Percentiles rank a stretch among this genome's conserved stretches.
Conservation (phyloP, 805 yeast species). For the Candida boidinii region DNA sequence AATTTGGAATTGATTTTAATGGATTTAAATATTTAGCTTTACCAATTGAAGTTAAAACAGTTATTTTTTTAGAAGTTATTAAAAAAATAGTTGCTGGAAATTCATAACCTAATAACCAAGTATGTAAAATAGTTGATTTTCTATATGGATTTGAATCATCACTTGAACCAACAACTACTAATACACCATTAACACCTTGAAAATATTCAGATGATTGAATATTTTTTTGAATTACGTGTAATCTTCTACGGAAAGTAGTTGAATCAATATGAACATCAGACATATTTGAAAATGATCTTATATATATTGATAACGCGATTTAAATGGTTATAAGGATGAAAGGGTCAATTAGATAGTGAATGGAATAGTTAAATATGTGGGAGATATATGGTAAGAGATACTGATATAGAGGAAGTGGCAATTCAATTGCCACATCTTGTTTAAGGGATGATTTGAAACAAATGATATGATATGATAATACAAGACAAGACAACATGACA, state of each 20-base stretch:
- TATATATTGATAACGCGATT: neutral
- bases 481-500: no score
- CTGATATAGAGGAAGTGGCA: neutral
- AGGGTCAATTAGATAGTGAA: neutral
- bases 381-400: neutral
- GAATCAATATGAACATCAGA: slow-evolving; percentile 52
- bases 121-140: slow-evolving; percentile 78
- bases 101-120: slow-evolving; percentile 91
- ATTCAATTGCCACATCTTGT: no score
- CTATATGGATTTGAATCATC: slow-evolving; percentile 87
- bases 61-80: slow-evolving; percentile 48
- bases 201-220: slow-evolving; percentile 23
- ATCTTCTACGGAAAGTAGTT: slow-evolving; percentile 42
- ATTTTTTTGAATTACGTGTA: slow-evolving; percentile 33
- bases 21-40: slow-evolving; percentile 74
- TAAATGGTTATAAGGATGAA: neutral
- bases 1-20: slow-evolving; percentile 37
- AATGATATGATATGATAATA: no score
- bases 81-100: slow-evolving; percentile 84
- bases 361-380: no score
- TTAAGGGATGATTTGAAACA: no score
- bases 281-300: slow-evolving; percentile 26
- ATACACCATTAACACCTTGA: slow-evolving; percentile 37
- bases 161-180: slow-evolving; percentile 75
- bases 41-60: slow-evolving; percentile 71